Percentiles rank a stretch among this genome's conserved stretches.
Conservation (phyloP, 2,329 filamentous ascomycete genomes). For the Alternaria metachromatica region DNA sequence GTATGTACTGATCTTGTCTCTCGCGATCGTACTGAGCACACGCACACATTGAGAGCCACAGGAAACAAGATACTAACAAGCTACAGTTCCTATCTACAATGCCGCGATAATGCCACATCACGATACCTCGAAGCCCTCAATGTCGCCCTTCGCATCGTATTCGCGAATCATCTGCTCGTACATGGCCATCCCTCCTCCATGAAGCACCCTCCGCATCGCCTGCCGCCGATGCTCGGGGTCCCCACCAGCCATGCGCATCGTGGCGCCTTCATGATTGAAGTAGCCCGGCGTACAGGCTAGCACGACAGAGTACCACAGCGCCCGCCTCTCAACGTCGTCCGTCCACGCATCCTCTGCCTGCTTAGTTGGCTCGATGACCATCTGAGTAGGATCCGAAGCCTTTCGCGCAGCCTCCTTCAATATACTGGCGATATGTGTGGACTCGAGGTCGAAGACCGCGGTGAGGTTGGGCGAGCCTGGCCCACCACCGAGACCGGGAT, state of each 20-base stretch:
- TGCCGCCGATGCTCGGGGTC: neutral
- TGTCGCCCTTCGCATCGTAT: constrained; percentile 11
- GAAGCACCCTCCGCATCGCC: constrained; percentile 6
- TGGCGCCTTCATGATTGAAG: constrained; percentile 13
- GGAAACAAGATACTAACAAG: neutral
- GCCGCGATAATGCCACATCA: neutral
- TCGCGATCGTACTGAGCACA: neutral
- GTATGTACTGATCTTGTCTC: too few relatives aligned
- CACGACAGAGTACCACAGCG: constrained; percentile 9
- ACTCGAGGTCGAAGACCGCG: constrained; percentile 1
- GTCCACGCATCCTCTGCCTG: constrained; percentile 14
- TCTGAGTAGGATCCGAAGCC: neutral
- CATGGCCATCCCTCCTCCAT: constrained; percentile 8
- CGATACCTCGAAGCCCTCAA: constrained; percentile 10
- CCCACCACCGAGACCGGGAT: neutral
- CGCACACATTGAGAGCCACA: neutral
- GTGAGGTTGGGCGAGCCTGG: constrained; percentile 1
- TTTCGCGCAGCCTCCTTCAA: neutral
- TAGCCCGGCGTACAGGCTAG: constrained; percentile 19
- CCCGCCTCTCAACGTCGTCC: constrained; percentile 5
- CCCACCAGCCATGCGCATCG: neutral
- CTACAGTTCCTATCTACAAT: neutral
- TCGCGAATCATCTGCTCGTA: constrained; percentile 10
- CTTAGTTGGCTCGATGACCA: constrained; percentile 8
- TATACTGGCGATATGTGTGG: neutral